Base-by-base conservation (phyloP, 2,329 filamentous ascomycete species). In the Coniochaeta hoffmannii region DNA sequence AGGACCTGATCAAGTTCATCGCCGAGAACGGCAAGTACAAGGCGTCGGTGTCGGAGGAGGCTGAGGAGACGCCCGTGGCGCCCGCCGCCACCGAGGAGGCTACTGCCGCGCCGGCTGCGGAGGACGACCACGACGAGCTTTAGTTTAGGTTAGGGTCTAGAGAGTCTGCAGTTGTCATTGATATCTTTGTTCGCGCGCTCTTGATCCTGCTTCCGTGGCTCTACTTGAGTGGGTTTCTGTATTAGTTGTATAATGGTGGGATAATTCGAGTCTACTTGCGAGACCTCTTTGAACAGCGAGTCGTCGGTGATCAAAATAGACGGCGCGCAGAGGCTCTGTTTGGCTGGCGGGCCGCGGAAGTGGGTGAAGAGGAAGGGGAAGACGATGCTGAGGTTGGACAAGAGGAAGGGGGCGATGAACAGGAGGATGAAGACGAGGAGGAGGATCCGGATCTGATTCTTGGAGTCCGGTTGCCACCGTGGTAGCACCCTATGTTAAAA, bases 21-120 rank as follows among this genome's bases (percentile, higher is more conserved):
- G 86, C 90, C 76, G 91, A 97, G 80, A 96, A 94, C 73, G 94
- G 94, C 74, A 94, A 91, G 76, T 83, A 95, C 81, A 85, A 88
- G 74, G 84, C 89, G 61, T 85, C 87, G 65, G 85, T 87, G 60
- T 73, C 78, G 55, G 76, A 78, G 63, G 80, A 81, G 63, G 71
- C 73, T 34, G 79, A 82, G 64, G 79, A 86, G 69, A 74, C 72
- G 17, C 67, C 71, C 35, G 73, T 76, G 56, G 76, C 77, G 44
- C 75, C 77, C 56, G 76, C 79, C 62, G 71, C 80, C 64, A 75
- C 76, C 26, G 79, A 82, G 67, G 79, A 82, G 67, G 72, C 77
- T 59, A 69, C 70, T 62, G 67, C 66, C 55, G 71, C 79, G 68
- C 74, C 71, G 58, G 69, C 70, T 62, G 66, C 68, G 53, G 74